Evolutionary conservation across 2,329 filamentous ascomycete genomes (phyloP).

Genomic region (Sclerotinia trifoliorum): DNA sequence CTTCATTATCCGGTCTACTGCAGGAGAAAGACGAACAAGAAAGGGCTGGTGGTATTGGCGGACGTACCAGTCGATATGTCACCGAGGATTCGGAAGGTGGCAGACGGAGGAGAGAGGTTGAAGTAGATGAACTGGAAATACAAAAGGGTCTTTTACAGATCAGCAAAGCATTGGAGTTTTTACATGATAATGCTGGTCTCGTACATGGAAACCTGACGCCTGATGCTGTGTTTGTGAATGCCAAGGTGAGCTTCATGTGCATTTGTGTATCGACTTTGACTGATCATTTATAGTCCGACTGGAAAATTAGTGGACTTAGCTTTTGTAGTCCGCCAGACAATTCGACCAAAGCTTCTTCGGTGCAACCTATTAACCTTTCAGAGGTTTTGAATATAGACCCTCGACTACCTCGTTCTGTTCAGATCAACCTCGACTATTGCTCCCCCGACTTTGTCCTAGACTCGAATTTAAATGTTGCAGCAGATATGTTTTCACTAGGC

Average conservation of each 20-base stretch:
- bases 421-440: conserved; percentile 88
- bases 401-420: conserved; percentile 75
- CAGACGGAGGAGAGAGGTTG: conserved; percentile 72
- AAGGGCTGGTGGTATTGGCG: conserved; percentile 62
- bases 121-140: conserved; percentile 95
- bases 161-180: conserved; percentile 88
- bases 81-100: conserved; percentile 76
- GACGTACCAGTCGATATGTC: conserved; percentile 74
- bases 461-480: conserved; percentile 76
- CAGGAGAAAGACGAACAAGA: conserved; percentile 90
- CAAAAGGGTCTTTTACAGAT: conserved; percentile 94
- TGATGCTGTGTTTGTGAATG: conserved; percentile 89
- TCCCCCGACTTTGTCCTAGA: conserved; percentile 95
- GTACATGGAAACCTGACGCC: conserved; percentile 95
- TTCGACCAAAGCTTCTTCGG: conserved; percentile 70
- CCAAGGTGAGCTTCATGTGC: conserved; percentile 62
- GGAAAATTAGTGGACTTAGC: conserved; percentile 94
- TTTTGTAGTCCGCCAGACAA: conserved; percentile 82
- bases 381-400: conserved; percentile 85
- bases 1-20: conserved; percentile 78
- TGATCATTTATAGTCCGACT: conserved; percentile 69
- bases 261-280: conserved; percentile 28
- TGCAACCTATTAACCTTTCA: conserved; percentile 76
- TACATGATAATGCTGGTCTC: conserved; percentile 91
- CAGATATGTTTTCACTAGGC: conserved; percentile 93